phyloP scores from a whole-genome alignment of 202 grass and related monocot genomes.

The Schoenoplectus tabernaemontani region DNA sequence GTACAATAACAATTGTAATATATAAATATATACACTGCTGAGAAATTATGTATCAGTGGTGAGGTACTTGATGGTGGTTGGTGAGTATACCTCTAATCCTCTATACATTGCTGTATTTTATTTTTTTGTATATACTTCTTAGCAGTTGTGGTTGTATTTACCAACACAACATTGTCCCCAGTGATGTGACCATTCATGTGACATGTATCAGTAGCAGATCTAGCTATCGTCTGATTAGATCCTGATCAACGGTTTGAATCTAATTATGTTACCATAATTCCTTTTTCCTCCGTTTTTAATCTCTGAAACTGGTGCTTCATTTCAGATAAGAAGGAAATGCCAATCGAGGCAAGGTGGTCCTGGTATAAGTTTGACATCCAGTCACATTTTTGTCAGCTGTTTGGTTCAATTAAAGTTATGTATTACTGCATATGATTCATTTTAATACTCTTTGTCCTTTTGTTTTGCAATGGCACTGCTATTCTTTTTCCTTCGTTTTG shows the following conservation, averaged over 20 bases:
- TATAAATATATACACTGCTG: not conserved
- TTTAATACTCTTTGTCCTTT: not conserved
- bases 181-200: not conserved
- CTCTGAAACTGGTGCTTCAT: not conserved
- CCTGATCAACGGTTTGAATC: not conserved
- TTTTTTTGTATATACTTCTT: not conserved
- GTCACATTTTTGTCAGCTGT: not conserved
- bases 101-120: not conserved
- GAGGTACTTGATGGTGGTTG: not conserved
- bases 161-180: not conserved
- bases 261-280: not conserved
- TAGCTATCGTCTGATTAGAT: not conserved
- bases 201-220: not conserved
- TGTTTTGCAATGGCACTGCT: not conserved
- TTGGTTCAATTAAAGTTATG: not conserved
- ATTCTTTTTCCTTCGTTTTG: not conserved
- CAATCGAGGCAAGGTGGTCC: not conserved
- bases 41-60: not conserved
- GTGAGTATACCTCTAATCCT: not conserved
- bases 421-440: not conserved
- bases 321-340: not conserved
- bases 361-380: not conserved
- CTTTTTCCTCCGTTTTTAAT: not conserved
- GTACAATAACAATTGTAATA: not conserved
- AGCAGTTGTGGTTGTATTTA: not conserved